These are phyloP conservation scores for Inonotus obliquus DNA, from an alignment of 1,284 basidiomycete species.

Conservation along the genomic window DNA sequence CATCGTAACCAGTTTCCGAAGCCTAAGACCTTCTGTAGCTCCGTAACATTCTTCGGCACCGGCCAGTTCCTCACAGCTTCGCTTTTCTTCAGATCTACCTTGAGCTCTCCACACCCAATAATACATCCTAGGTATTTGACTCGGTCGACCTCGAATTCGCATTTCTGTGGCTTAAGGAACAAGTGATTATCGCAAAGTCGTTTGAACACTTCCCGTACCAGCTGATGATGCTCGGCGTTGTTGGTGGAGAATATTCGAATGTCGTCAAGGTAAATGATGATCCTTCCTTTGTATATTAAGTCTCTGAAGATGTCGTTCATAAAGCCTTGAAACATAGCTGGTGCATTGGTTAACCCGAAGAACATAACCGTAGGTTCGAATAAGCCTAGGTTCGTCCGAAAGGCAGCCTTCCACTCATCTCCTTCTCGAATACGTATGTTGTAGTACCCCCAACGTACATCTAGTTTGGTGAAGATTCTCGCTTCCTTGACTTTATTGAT, in stretches of 20 bases:
- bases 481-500: slow-evolving; percentile 29
- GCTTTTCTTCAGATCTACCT: not conserved
- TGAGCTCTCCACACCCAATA: not conserved
- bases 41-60: not conserved
- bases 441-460: slow-evolving; percentile 32
- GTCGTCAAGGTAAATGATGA: not conserved
- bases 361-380: not conserved
- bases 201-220: not conserved
- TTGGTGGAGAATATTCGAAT: not conserved
- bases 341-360: not conserved
- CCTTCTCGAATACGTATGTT: slow-evolving; percentile 1
- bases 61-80: not conserved
- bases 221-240: not conserved
- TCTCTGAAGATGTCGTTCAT: not conserved
- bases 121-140: not conserved
- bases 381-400: not conserved
- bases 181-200: not conserved
- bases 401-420: not conserved
- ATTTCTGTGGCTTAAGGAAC: not conserved
- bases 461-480: slow-evolving; percentile 33
- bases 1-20: not conserved
- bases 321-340: not conserved
- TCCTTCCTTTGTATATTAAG: not conserved
- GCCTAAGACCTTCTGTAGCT: not conserved
- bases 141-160: not conserved